These are phyloP conservation scores for Aspergillus funiculosus DNA, from an alignment of 495 filamentous ascomycete genomes.

Conservation along the genomic window DNA sequence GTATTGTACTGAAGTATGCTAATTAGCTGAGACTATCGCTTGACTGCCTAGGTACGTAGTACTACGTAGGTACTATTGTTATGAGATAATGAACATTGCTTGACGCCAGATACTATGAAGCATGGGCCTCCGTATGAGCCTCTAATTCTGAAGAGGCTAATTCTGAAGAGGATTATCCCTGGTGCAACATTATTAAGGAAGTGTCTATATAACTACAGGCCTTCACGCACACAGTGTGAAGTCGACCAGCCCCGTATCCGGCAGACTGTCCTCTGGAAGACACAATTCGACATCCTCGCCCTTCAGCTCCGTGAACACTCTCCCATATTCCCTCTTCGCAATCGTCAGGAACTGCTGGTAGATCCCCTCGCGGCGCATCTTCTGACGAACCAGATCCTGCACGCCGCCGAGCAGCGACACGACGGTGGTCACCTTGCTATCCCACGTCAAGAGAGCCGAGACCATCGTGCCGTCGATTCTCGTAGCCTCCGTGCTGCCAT, in stretches of 20 bases:
- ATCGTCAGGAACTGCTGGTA: neutral
- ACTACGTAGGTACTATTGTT: no score
- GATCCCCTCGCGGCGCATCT: neutral
- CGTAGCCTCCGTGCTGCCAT: neutral
- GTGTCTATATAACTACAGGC: no score
- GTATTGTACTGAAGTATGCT: no score
- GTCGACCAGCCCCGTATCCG: neutral
- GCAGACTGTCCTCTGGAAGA: neutral
- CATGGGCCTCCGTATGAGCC: no score
- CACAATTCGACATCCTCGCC: neutral
- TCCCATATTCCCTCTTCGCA: neutral
- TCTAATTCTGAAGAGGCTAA: no score
- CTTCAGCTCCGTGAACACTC: neutral
- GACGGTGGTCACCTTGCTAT: neutral
- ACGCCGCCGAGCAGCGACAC: neutral
- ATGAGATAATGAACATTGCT: no score
- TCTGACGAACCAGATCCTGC: neutral
- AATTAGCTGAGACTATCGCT: no score
- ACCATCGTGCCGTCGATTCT: neutral
- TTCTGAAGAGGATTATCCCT: neutral
- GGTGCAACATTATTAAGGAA: no score
- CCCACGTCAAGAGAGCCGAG: neutral
- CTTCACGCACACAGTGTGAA: no score
- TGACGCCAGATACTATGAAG: no score
- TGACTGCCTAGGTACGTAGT: no score